Evolutionary conservation across 2,329 filamentous ascomycete species (phyloP).

Genomic region (Cordyceps javanica): DNA sequence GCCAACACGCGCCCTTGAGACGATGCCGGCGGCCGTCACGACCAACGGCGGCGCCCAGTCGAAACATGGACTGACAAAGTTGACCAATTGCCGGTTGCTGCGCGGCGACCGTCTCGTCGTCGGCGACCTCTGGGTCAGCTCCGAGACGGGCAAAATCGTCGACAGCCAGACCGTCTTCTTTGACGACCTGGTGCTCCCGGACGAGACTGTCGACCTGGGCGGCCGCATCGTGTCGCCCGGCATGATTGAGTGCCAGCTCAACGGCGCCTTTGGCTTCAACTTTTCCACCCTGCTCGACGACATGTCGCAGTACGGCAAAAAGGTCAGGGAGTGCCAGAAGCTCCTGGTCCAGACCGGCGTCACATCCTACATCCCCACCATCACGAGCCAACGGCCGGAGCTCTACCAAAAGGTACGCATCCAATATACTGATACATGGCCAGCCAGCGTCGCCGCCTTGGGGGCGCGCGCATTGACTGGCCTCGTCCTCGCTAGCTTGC

Average conservation of each 20-base stretch:
- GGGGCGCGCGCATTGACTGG: not conserved
- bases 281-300: conserved; percentile 73
- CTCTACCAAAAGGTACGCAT: conserved; percentile 66
- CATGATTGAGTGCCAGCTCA: conserved; percentile 86
- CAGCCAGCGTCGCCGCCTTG: no score
- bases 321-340: conserved; percentile 64
- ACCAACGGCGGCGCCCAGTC: conserved; percentile 24
- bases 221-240: conserved; percentile 81
- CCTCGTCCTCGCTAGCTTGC: not conserved
- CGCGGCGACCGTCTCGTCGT: conserved; percentile 61
- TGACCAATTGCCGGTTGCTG: conserved; percentile 80
- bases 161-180: conserved; percentile 63
- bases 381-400: conserved; percentile 74
- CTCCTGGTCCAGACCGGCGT: conserved; percentile 72
- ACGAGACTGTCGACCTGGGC: conserved; percentile 69
- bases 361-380: conserved; percentile 79
- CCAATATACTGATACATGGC: no score
- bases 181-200: conserved; percentile 61
- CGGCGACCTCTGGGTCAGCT: conserved; percentile 86
- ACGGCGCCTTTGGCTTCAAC: conserved; percentile 89
- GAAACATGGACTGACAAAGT: conserved; percentile 65
- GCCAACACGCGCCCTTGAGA: no score
- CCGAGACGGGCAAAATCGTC: conserved; percentile 73
- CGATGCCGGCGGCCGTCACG: conserved; percentile 46
- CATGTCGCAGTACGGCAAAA: conserved; percentile 63